These are phyloP conservation scores for Boletus patriciae DNA, from an alignment of 768 basidiomycete genomes.

Conservation along the genomic window DNA sequence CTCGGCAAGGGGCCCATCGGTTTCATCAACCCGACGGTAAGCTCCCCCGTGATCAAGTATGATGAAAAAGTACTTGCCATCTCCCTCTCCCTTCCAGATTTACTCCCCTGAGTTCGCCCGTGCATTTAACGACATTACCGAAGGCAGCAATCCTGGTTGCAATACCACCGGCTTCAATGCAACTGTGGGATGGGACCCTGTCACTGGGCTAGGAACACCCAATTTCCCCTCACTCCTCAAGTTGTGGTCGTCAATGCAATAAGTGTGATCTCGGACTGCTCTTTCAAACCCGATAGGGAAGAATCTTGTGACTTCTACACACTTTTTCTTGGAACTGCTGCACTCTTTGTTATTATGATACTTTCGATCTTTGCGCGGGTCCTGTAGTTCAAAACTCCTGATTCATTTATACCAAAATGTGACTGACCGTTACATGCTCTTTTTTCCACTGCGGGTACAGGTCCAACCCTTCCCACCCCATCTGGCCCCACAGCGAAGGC, in stretches of 20 bases:
- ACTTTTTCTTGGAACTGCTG: too few relatives aligned
- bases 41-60: too few relatives aligned
- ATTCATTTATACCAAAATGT: too few relatives aligned
- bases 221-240: neutral
- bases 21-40: constrained; percentile 10
- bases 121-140: constrained; percentile 43
- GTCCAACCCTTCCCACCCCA: too few relatives aligned
- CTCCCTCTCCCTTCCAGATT: neutral
- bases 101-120: constrained; percentile 2
- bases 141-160: constrained; percentile 47
- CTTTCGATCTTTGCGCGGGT: too few relatives aligned
- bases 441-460: too few relatives aligned
- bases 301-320: too few relatives aligned
- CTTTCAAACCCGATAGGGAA: neutral
- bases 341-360: too few relatives aligned
- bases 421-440: too few relatives aligned
- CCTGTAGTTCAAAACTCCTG: too few relatives aligned
- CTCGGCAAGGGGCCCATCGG: constrained; percentile 32
- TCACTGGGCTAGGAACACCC: constrained; percentile 28
- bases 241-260: neutral
- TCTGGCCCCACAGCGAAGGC: too few relatives aligned
- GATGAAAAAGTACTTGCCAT: neutral
- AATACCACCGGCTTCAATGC: constrained; percentile 38
- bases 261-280: neutral
- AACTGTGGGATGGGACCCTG: constrained; percentile 43